Evolutionary conservation across 306 rosid species (phyloP), one percentile per base, ranked within the genome.

Genomic region (Calophaca sinica): DNA sequence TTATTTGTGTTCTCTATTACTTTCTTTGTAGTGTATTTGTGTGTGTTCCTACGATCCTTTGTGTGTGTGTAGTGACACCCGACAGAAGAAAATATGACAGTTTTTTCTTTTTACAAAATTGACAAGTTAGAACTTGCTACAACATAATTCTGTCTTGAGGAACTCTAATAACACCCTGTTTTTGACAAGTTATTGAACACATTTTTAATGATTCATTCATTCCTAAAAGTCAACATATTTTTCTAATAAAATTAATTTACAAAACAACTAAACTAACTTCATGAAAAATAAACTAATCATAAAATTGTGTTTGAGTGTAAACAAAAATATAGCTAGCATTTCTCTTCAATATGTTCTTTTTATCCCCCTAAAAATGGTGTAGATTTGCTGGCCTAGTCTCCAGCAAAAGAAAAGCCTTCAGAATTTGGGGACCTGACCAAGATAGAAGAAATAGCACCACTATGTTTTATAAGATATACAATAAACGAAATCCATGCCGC

Each of bases 371-470:
- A 6, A 48, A 64, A 55, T 55, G 7, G 5, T 2, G 36, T 9
- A 14, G 11, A 78, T 42, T 33, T 78, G 13, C 7, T 46, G 36
- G 51, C 46, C 52, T 77, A 76, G 45, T 54, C 58, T 5, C 60
- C 62, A 55, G 81, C 12, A 49, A 81, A 79, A 58, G 79, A 55
- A 71, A 84, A 84, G 54, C 88, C 85, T 57, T 29, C 38, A 11
- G 88, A 73, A 67, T 52, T 48, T 28, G 83, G 85, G 8, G 85
- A 78, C 49, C 28, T 78, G 1, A 36, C 15, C 1, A 84, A 31
- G 20, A 84, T 32, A 42, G 88, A 81, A 58, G 85, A 2, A 41
- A 84, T 57, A n/a, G 83, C 85, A 78, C 81, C 83, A 70, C 88
- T 69, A 39, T 84, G 88, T 51, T 59, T 68, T 15, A 84, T 55